Base-by-base conservation (phyloP, 2,329 filamentous ascomycete species). In the Shiraia sp. region DNA sequence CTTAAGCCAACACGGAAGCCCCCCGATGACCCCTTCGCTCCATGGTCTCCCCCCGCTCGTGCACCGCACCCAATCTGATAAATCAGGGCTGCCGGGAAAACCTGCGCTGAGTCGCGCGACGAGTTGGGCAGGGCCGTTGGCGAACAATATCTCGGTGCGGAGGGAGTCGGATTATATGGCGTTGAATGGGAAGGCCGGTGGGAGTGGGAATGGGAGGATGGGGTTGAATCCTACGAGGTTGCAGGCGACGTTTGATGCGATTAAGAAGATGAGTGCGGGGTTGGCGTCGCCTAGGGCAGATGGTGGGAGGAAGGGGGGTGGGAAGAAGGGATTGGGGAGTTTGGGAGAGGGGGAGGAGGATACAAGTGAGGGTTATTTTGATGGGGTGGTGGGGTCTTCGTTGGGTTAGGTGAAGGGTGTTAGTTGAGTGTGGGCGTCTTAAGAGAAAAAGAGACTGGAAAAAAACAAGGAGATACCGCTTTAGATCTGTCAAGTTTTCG, bases 241-340 rank as follows among this genome's bases (percentile, higher is more conserved):
- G 36, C 59, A 61, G 34, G 40, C 42, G 33, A 58, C 55, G 6
- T 65, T 65, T 43, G 51, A 59, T 13, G 53, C 44, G 10, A 54
- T 63, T 32, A 64, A 58, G 44, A 63, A 54, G 43, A 52, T 63
- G 47, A 47, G 56, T 32, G 23, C 45, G 6, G 58, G 55, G 10
- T 33, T 65, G 39, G 34, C 12, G 3, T 62, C 51, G 35, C 61
- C 58, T 25, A 42, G 36, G 13, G 3, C 45, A 1, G 52, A 56
- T 16, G 34, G 22, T 10, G 44, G 31, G 32, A 49, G 40, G 39
- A 36, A 15, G 23, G 34, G 32, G 28, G 16, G 32, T 7, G 27
- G 15, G 22, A 17, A 17, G 24, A 29, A 14, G 12, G 29, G 10
- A 12, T 16, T 7, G 3, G 29, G 28, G 10, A 17, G 9, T 1